Conservation (phyloP, 1,284 basidiomycete species). For the Afroboletus lepidellus region DNA sequence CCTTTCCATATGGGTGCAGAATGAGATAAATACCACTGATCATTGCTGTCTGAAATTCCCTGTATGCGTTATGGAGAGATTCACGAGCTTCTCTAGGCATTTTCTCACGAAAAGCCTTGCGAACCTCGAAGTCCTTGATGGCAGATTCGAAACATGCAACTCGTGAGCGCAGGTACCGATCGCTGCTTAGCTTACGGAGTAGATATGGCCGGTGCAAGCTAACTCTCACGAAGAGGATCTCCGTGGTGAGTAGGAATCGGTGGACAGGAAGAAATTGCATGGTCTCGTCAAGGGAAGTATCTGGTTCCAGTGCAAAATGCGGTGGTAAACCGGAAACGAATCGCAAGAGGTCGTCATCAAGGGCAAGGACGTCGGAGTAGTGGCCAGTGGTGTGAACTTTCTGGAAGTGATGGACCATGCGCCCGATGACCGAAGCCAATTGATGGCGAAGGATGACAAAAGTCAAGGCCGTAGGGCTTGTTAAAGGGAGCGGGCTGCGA, state of each 20-base stretch:
- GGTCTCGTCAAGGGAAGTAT: conserved; percentile 73
- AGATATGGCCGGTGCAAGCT: conserved; percentile 79
- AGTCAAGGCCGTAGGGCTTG: conserved; percentile 79
- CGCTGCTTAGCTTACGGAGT: conserved; percentile 66
- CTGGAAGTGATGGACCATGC: conserved; percentile 94
- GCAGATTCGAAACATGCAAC: conserved; percentile 79
- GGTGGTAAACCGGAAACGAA: conserved; percentile 78
- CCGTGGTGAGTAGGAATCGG: conserved; percentile 76
- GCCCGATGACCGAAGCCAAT: conserved; percentile 83
- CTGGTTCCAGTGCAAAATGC: conserved; percentile 74
- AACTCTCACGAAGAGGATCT: conserved; percentile 77
- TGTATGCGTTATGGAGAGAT: conserved; percentile 74
- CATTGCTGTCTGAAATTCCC: conserved; percentile 85
- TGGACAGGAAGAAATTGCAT: conserved; percentile 68
- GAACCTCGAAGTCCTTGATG: conserved; percentile 71
- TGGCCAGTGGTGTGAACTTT: conserved; percentile 80
- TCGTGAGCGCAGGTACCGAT: conserved; percentile 74
- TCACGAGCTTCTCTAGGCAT: conserved; percentile 61
- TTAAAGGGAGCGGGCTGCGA: conserved; percentile 53
- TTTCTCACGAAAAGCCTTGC: conserved; percentile 61
- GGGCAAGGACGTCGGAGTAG: conserved; percentile 79
- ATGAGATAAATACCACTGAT: conserved; percentile 82
- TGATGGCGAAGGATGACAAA: conserved; percentile 87
- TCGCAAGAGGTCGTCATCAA: conserved; percentile 84
- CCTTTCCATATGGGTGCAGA: conserved; percentile 67